Base-by-base conservation (phyloP, 306 rosid genomes). In the Carpinus viminea region DNA sequence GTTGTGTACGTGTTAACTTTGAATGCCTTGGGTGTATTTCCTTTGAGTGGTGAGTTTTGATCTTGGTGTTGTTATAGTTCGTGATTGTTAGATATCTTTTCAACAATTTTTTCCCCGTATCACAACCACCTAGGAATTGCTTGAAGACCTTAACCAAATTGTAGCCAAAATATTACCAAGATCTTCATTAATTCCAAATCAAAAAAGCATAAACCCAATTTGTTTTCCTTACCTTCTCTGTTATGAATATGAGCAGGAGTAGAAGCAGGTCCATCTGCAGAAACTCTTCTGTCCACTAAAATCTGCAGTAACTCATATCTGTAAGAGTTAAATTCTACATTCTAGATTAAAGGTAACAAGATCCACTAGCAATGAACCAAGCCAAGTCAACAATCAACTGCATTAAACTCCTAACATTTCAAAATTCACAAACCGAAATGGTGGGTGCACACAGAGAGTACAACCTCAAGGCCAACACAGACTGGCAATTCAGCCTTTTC, bases 401-500 rank as follows among this genome's bases (percentile, higher is more conserved):
- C 66, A 12, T 12, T 11, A 26, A 64, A 36, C 48, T 9, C 20
- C 47, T 0, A 64, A 61, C 68, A 21, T 36, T 64, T 18, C 17
- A 28, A 64, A 7, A 10, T 7, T 28, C 41, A 18, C 70, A 64
- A 4, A 64, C 48, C 7, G 70, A 71, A 50, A 20, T 71, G 56
- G n/a, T 18, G 74, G 5, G 21, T 7, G 15, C 34, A 31, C 7
- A 50, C 0, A 50, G n/a, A 28, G 56, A 26, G 21, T 15, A 24
- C 26, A 8, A 72, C 75, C 75, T 72, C 62, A 21, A 72, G 75
- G 46, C 75, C 62, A 28, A 48, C 75, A 72, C 75, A 72, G 20
- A 48, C 41, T 3, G 62, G 75, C 46, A 72, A 28, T 52, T 72
- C 46, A 24, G 62, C 46, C 7, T 17, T 72, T 28, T 15, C 47